Evolutionary conservation across 257 asterid species (phyloP).

Genomic region (Phtheirospermum japonicum): DNA sequence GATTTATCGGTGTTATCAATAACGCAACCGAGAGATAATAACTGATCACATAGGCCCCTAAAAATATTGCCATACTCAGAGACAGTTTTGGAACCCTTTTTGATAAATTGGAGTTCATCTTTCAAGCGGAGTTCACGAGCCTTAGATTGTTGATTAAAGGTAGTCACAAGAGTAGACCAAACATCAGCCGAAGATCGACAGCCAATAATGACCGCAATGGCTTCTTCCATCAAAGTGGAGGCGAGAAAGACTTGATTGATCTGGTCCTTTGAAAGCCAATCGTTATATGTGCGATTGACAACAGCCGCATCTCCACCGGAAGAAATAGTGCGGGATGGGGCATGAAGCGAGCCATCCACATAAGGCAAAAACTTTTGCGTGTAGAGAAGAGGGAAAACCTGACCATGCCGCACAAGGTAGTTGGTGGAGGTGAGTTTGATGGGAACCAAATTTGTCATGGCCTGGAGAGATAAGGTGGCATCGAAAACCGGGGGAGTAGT

Average conservation of each 20-base stretch:
- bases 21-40: not conserved
- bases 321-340: not conserved
- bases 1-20: not conserved
- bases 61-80: not conserved
- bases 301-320: not conserved
- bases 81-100: constrained; percentile 3
- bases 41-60: not conserved
- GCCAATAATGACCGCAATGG: not conserved
- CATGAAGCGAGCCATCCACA: not conserved
- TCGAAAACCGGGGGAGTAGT: no score
- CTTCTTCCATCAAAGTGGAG: not conserved
- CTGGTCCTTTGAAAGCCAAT: not conserved
- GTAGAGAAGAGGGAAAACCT: not conserved
- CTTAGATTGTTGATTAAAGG: not conserved
- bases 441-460: not conserved
- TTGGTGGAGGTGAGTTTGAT: not conserved
- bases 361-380: not conserved
- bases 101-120: not conserved
- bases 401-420: not conserved
- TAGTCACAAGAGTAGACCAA: not conserved
- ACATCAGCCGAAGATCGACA: not conserved
- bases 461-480: no score
- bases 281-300: not conserved
- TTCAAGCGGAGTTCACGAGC: constrained; percentile 8
- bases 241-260: not conserved